Evolutionary conservation across 2,329 filamentous ascomycete genomes (phyloP).

Genomic region (Alternaria sp.): DNA sequence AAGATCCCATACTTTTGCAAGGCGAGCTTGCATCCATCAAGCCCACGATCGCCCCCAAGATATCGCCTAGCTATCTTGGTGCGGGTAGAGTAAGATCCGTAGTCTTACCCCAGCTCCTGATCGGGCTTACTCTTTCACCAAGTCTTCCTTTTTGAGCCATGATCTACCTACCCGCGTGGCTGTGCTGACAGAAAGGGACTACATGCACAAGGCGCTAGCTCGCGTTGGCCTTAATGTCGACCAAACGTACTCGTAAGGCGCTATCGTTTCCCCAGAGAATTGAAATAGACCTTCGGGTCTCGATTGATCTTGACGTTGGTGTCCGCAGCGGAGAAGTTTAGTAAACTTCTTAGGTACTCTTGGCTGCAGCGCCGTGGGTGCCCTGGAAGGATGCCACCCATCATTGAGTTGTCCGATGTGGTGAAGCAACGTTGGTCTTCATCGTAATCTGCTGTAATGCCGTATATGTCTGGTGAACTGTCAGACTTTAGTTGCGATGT

Average conservation of each 20-base stretch:
- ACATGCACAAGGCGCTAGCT: conserved; percentile 1
- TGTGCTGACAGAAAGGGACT: conserved; percentile 11
- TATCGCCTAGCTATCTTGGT: conserved; percentile 37
- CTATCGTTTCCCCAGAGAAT: not conserved
- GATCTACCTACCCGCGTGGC: conserved; percentile 11
- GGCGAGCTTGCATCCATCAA: conserved; percentile 8
- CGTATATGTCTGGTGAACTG: not conserved
- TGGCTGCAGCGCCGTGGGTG: not conserved
- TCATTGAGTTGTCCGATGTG: not conserved
- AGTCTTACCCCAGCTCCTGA: conserved; percentile 7
- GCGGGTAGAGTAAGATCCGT: conserved; percentile 30
- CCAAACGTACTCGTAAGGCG: not conserved
- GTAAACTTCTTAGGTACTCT: not conserved
- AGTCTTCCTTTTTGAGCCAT: conserved; percentile 11
- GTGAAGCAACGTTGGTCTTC: not conserved
- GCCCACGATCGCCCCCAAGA: conserved; percentile 28
- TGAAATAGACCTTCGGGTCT: not conserved
- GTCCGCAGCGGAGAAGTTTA: not conserved
- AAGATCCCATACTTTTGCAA: conserved; percentile 11
- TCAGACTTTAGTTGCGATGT: not conserved
- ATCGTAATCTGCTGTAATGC: not conserved
- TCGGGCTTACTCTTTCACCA: conserved; percentile 11
- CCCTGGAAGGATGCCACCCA: not conserved
- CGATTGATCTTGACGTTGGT: not conserved
- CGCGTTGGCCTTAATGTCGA: not conserved